Base-by-base conservation (phyloP, 805 yeast species). In the Priceomyces melissophilus region DNA sequence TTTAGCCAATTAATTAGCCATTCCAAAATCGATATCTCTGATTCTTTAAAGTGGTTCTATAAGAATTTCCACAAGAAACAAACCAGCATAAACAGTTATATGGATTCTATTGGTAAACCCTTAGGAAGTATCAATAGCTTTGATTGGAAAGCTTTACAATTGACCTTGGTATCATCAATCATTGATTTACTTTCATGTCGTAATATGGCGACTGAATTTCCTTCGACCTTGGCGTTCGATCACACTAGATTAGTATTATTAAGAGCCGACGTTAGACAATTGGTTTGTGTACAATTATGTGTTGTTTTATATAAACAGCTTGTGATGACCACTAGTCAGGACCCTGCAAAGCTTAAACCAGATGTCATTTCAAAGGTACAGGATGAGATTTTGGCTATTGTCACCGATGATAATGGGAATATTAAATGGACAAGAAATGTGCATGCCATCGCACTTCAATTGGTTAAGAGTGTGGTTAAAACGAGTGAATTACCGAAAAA, bases 371-470 rank as follows among this genome's bases (percentile, higher is more conserved):
- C 65, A 39, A 67, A 61, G 37, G 69, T 87, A 41, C 87, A 84
- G 59, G 79, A 71, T 38, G 91, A 87, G 53, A 77, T 88, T 32
- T 65, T 85, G 40, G 84, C 90, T 26, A 84, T 87, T 35, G 87
- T 87, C 12, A 79, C 88, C 27, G 95, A 87, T 61, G 87, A 84
- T 44, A 84, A 82, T 53, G 96, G 95, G 2, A 86, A 85, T 58
- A 79, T 87, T 43, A 87, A 89, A 65, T 87, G 96, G 96, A 87
- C 96, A 1, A 78, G 87, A 55, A 87, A 87, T 60, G 77, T 87
- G 17, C 75, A 79, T 47, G 71, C 84, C 11, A 78, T 88, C 46
- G 77, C 91, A 3, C 71, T 87, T 44, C 95, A 84, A 56, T 55
- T 84, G 37, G 75, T 76, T 27, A 75, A 76, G 49, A 66, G 63